Evolutionary conservation across 2,329 filamentous ascomycete genomes (phyloP), one percentile per base, ranked within the genome.

Genomic region (Ramichloridium luteum): DNA sequence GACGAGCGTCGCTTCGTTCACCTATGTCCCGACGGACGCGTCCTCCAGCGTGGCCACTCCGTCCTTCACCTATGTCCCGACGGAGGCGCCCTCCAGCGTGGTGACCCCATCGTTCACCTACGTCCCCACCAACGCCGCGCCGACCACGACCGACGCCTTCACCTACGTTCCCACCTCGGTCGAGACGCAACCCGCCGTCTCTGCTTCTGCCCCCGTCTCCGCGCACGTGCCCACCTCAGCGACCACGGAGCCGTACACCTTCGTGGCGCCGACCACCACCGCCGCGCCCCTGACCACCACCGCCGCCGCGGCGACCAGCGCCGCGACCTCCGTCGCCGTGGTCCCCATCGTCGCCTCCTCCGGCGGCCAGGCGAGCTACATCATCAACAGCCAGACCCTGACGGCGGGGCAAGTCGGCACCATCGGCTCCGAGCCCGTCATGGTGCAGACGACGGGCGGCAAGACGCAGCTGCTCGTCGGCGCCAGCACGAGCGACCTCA

Each of bases 321-420:
- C n/a, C n/a, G n/a, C n/a, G n/a, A n/a, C n/a, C n/a, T n/a, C n/a
- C n/a, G n/a, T n/a, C n/a, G n/a, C n/a, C 20, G 20, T n/a, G 20
- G 20, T 8, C 20, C 20, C 8, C 20, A 23, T n/a, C 8, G 20
- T n/a, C n/a, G 20, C 20, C n/a, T n/a, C 20, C 8, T 23, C n/a
- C n/a, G n/a, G n/a, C n/a, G n/a, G n/a, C n/a, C n/a, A n/a, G n/a
- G n/a, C 20, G 20, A 23, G n/a, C 20, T 35, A 30, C 25, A 16
- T 36, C 25, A 30, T 37, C 25, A 34, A 34, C 12, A 37, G 22
- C 16, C 18, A 38, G 28, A 38, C 36, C 4, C 29, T 34, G 9
- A 27, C 25, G 8, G 15, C 30, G 4, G 32, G 36, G 12, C 23
- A 38, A 16, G 34, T 32, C 3, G 10, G 30, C 12, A 35, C 32